A percentile compares a stretch with the other conserved stretches of the same genome.
Evolutionary conservation across 306 rosid species (phyloP).

Genomic region (Trifolium fragiferum): DNA sequence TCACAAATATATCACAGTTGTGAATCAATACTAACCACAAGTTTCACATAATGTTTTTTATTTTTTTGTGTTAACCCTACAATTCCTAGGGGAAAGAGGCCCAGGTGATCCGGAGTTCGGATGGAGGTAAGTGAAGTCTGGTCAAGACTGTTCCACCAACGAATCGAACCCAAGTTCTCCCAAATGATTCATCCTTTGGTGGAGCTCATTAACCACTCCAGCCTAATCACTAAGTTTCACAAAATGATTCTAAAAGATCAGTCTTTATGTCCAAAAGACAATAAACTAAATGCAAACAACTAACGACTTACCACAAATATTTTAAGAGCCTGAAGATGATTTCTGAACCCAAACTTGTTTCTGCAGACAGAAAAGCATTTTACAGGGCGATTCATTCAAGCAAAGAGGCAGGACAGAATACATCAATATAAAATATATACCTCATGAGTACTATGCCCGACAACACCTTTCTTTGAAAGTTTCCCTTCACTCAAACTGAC

Average conservation of each 20-base stretch:
- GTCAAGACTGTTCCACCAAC: too few species aligned
- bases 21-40: not conserved
- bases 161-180: too few species aligned
- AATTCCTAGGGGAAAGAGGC: too few species aligned
- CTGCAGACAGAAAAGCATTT: slow-evolving; percentile 60
- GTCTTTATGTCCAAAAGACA: slow-evolving; percentile 21
- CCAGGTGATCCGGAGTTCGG: too few species aligned
- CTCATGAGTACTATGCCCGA: slow-evolving; percentile 73
- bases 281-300: slow-evolving; percentile 26
- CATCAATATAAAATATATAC: slow-evolving; percentile 51
- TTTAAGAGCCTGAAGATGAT: slow-evolving; percentile 84
- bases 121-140: too few species aligned
- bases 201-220: too few species aligned
- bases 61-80: not conserved
- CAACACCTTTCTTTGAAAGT: slow-evolving; percentile 69
- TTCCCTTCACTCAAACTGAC: slow-evolving; percentile 70
- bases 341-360: slow-evolving; percentile 99
- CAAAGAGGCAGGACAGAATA: slow-evolving; percentile 15
- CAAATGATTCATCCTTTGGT: too few species aligned
- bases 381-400: slow-evolving; percentile 31
- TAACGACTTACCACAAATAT: slow-evolving; percentile 53
- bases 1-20: not conserved
- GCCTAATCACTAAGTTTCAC: not conserved
- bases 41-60: not conserved
- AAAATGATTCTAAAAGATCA: not conserved